Evolutionary conservation across 1,139 yeast genomes (phyloP).

Genomic region (Hansenula anomala): DNA sequence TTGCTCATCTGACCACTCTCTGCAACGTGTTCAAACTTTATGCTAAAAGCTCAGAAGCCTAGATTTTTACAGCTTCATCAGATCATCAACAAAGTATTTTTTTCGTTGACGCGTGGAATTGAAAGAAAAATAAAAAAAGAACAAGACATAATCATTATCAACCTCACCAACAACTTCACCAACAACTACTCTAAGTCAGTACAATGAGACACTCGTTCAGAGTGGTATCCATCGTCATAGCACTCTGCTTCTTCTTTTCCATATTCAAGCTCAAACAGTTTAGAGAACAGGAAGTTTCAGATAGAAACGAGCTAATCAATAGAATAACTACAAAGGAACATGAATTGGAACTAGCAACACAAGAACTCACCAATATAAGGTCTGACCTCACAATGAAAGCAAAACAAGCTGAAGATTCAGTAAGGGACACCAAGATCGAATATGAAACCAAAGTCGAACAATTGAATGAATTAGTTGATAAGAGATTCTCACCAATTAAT

Average conservation of each 20-base stretch:
- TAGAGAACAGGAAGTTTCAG: not conserved
- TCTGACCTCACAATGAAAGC: too few relatives aligned
- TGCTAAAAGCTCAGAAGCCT: too few relatives aligned
- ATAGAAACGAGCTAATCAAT: not conserved
- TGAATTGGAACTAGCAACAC: not conserved
- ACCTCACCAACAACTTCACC: too few relatives aligned
- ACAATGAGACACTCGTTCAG: not conserved
- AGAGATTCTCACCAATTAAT: not conserved
- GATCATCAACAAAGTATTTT: too few relatives aligned
- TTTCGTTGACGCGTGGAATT: too few relatives aligned
- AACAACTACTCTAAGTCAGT: too few relatives aligned
- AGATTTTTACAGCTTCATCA: too few relatives aligned
- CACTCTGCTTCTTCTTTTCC: not conserved
- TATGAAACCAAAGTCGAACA: not conserved
- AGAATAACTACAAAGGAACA: not conserved
- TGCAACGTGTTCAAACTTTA: too few relatives aligned
- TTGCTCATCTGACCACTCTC: too few relatives aligned
- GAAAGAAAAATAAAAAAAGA: too few relatives aligned
- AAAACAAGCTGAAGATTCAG: not conserved
- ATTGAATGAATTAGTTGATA: not conserved
- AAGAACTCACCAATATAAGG: not conserved
- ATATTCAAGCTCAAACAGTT: not conserved
- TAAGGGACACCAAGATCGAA: not conserved
- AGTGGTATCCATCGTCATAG: not conserved
- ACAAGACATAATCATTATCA: too few relatives aligned